These are phyloP conservation scores for Naganishia albida DNA, from an alignment of 1,284 basidiomycete genomes.

Conservation along the genomic window DNA sequence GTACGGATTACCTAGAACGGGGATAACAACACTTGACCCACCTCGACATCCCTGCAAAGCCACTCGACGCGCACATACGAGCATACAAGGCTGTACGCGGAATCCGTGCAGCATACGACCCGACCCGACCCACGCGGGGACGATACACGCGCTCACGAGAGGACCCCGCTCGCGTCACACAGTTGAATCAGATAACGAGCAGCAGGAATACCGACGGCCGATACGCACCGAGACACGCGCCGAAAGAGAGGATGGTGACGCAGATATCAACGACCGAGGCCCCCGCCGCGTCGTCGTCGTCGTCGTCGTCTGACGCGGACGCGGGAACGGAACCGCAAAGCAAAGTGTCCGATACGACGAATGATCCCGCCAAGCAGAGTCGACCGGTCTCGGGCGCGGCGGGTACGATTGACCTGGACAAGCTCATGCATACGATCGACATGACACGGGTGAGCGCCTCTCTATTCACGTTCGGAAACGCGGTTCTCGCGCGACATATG, in stretches of 20 bases:
- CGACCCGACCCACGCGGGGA: not conserved
- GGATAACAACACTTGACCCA: too few relatives aligned
- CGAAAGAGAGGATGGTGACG: too few relatives aligned
- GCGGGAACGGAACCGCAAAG: not conserved
- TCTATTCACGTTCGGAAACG: not conserved
- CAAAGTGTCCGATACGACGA: not conserved
- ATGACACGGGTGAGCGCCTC: slow-evolving; percentile 24
- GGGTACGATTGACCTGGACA: slow-evolving; percentile 19
- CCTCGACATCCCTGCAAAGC: too few relatives aligned
- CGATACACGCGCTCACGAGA: too few relatives aligned
- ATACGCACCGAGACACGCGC: too few relatives aligned
- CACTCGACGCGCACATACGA: not conserved
- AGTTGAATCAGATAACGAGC: too few relatives aligned
- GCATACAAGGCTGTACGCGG: slow-evolving; percentile 9
- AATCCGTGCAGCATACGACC: too few relatives aligned
- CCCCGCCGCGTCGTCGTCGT: not conserved
- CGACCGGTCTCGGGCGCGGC: not conserved
- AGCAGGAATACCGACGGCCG: too few relatives aligned
- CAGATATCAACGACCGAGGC: slow-evolving; percentile 12
- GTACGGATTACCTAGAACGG: not conserved
- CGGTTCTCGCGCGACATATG: not conserved
- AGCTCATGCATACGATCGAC: slow-evolving; percentile 28
- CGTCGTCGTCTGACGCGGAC: not conserved
- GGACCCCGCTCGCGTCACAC: not conserved
- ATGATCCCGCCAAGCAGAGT: not conserved